Evolutionary conservation across 805 yeast genomes (phyloP), one percentile per base, ranked within the genome.

Genomic region (Hermanozyma aechmeae): DNA sequence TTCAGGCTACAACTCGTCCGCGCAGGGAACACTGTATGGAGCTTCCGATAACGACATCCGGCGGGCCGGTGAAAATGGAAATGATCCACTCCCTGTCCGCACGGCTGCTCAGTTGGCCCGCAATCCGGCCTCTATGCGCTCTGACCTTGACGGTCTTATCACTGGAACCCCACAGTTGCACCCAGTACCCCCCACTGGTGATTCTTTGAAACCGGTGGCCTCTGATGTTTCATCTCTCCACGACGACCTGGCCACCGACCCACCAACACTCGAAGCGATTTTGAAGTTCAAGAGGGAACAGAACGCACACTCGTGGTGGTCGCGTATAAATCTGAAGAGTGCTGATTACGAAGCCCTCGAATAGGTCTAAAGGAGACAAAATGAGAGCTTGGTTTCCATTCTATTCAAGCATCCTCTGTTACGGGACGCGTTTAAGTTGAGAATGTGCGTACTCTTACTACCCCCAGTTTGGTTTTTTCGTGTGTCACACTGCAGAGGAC

Each of bases 41-140:
- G 35, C 43, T 11, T 29, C 35, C 8, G 44, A 41, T 11, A 17
- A 33, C 4, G 19, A 32, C 13, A 22, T 31, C 13, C 32, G 37
- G 8, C 27, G 38, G 23, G 28, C 27, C 10, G 16, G 16, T 23
- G 36, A 26, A 18, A n/a, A 19, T 5, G 21, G 41, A 31, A 6
- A 21, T 16, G 9, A 25, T 22, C 8, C 32, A 21, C 21, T 21
- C 30, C 24, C 28, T 28, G 7, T 32, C 29, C 37, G 31, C 26
- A 37, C 13, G 28, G 61, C 61, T 7, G 72, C 71, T 0, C 63
- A 70, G 15, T 34, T 58, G 32, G 71, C 68, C 2, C 51, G 72
- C 42, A 65, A 65, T 33, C 45, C 43, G 5, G 49, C 54, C 7
- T 42, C 56, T 4, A 43, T 43, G 48, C 40, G 58, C 34, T 42